Base-by-base conservation (phyloP, 352 stramenopile species). In the Globisporangium recalcitrans region DNA sequence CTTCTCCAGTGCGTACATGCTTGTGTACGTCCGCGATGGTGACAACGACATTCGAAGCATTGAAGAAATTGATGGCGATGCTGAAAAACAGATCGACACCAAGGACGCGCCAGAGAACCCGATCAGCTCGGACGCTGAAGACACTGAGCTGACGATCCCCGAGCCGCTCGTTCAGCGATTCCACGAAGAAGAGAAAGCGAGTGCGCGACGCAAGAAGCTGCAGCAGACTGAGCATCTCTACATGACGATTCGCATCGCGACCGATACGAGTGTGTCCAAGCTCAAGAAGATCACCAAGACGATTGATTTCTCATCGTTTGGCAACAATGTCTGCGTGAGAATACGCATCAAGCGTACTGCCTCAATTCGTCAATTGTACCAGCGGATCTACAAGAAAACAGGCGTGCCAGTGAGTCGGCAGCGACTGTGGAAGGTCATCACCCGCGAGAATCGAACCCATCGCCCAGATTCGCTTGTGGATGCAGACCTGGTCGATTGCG, bases 1-100 rank as follows among this genome's bases (percentile, higher is more conserved):
- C 42, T 94, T 90, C 58, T 86, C 85, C 4, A 96, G 87, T 38
- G 87, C 87, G 4, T 96, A 96, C 60, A 96, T 96, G 87, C 84
- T 96, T 4, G 87, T 95, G 31, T 95, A 95, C 58, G 75, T 95
- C 14, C 85, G 85, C 2, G 83, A 91, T 52, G 83, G 82, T 13
- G 69, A 81, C 31, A 93, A 90, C 44, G 85, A 89, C 42, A 85
- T 89, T 51, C 70, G 56, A 54, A 75, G 68, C 3, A 90, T 91
- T 57, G 65, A 75, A 48, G 67, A 75, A 7, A 27, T n/a, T 13
- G 52, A 67, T n/a, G 27, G 14, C 13, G 36, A 58, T 22, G 24
- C 31, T 22, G 61, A 61, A 10, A 7, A 36, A 9, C 34, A 60
- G 19, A 21, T 24, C 21, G 16, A 47, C 11, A 9, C n/a, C 10